Evolutionary conservation across 1,284 basidiomycete species (phyloP), one percentile per base, ranked within the genome.

Genomic region (Fomitopsis schrenkii): DNA sequence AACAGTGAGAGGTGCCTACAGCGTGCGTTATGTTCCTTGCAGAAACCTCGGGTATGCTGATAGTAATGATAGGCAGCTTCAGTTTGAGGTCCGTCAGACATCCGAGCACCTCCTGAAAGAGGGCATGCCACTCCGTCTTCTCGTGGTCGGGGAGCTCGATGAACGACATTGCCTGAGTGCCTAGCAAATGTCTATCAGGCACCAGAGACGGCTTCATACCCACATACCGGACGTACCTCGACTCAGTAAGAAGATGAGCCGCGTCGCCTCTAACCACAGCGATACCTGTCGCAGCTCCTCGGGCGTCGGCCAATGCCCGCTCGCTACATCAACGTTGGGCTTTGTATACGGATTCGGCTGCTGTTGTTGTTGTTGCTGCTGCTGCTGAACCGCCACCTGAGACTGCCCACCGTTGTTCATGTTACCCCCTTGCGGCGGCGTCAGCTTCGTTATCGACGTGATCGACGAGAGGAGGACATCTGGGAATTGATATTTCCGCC

Each of bases 11-110:
- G 3, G 30, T 30, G 40, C 58, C 63, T 65, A 90, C 88, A 59
- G 87, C 84, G 9, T 76, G 70, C 44, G 86, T 73, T 30, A 84
- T 71, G 70, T 74, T 82, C 68, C 74, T 79, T 46, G 86, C 73
- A 22, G 71, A 44, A 0, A 81, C 80, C 10, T 84, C 77, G 66
- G 78, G 82, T 55, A 81, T 67, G 52, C 83, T 66, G 46, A 77
- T 69, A 46, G 76, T 74, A 63, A 80, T 78, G 71, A 83, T 71
- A 0, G 77, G 74, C n/a, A 90, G 70, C 63, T 80, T 84, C 41
- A 57, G 46, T 3, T 87, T 81, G 22, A 87, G 71, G 0, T 86
- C 83, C 8, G 50, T 58, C 30, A 78, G 75, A 46, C 75, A 66
- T 56, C 77, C 80, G 66, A 72, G 71, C 30, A 85, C 66, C 46